Conservation (phyloP, 768 basidiomycete genomes). For the Naganishia randhawae region DNA sequence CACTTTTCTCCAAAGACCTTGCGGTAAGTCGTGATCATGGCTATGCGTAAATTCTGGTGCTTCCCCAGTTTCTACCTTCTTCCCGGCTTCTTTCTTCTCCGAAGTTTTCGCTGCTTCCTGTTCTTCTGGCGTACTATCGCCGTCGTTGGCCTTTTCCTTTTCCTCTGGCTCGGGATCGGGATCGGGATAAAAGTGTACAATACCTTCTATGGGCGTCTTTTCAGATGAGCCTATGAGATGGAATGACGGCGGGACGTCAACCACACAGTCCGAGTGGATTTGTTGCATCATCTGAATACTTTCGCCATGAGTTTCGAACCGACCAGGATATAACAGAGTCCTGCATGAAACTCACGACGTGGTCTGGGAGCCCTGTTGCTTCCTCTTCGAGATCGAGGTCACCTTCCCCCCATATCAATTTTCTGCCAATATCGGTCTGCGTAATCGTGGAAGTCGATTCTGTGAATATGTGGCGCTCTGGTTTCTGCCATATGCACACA, state of each 20-base stretch:
- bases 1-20: constrained; percentile 34
- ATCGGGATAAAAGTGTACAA: constrained; percentile 36
- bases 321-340: neutral
- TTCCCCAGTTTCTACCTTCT: constrained; percentile 12
- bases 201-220: constrained; percentile 37
- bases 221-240: constrained; percentile 36
- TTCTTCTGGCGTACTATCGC: constrained; percentile 11
- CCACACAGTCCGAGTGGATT: constrained; percentile 42
- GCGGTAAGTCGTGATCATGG: constrained; percentile 32
- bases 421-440: constrained; percentile 35
- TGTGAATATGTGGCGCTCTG: neutral
- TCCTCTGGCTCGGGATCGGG: constrained; percentile 12
- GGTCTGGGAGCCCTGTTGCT: constrained; percentile 23
- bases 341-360: constrained; percentile 29
- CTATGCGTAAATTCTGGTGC: constrained; percentile 39
- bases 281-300: constrained; percentile 38
- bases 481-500: neutral
- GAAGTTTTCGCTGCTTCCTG: neutral
- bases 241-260: constrained; percentile 33
- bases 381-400: constrained; percentile 22
- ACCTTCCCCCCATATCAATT: constrained; percentile 34
- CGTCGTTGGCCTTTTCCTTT: constrained; percentile 3
- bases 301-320: neutral
- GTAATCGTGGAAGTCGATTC: neutral
- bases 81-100: constrained; percentile 20